Evolutionary conservation across 2,329 filamentous ascomycete species (phyloP), one percentile per base, ranked within the genome.

Genomic region (Trichoderma sp.): DNA sequence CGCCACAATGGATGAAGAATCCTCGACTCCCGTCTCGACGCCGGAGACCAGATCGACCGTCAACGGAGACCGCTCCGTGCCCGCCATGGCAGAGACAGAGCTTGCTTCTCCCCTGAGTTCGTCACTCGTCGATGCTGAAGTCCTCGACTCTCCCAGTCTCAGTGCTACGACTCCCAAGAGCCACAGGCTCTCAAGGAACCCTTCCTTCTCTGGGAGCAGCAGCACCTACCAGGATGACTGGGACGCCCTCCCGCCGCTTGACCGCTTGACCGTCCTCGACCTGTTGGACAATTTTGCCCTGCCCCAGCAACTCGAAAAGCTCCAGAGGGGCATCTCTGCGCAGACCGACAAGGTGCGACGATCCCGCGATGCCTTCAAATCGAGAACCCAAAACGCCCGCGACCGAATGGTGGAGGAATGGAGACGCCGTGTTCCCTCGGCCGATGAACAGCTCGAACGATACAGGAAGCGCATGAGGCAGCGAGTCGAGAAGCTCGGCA

Each of bases 281-380:
- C 85, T 99, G 58, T 87, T 99, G 72, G 94, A 97, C 80, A 98
- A 97, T 77, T 89, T 99, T 71, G 92, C 94, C 6, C 84, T 99
- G 35, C 91, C 93, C 1, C 92, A 97, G 75, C 92, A 94, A 73
- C 86, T 99, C 22, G 95, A 98, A 80, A 95, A 92, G 81, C 85
- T 97, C 71, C 94, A 97, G 75, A 90, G 87, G 73, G 91, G 92
- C 42, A 84, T 98, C 68, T 90, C 90, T 32, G 87, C 89, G 5
- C 94, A 97, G 79, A 94, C 89, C 4, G 89, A 95, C 73, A 95
- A 92, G 78, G 90, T 98, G 35, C 89, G 90, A 70, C 89, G 89
- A 75, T 94, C 95, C 70, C 88, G 92, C 74, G 91, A 95, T 77
- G 93, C 88, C 68, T 80, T 97, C 70, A 92, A 92, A 77, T 89